Base-by-base conservation (phyloP, 495 filamentous ascomycete genomes). In the Aspergillus bertholletiae region DNA sequence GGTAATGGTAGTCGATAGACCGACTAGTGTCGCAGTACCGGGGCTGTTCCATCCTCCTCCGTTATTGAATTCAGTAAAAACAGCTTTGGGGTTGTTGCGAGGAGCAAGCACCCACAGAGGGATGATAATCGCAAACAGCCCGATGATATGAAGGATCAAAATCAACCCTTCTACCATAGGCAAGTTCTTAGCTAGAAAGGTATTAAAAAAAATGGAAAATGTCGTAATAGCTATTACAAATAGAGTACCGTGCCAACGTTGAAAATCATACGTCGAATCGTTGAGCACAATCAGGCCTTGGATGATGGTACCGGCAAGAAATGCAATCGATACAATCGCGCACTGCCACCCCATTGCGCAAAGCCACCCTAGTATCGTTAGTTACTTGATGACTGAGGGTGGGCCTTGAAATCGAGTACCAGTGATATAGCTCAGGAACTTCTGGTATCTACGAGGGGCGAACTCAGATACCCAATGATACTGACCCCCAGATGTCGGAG, bases 401-500 rank as follows among this genome's bases (percentile, higher is more conserved):
- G 3, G 7, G 4, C 7, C 3, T 7, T 21, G 13, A 21, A 26
- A 7, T 4, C 7, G 21, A 11, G 37, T 68, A 73, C 81, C 81
- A 44, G 80, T 80, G 30, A 84, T 72, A 60, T 84, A 86, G 58
- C 82, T 83, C 9, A 84, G 65, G 37, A 81, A 81, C 49, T 80
- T 83, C 52, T 82, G 81, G 35, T 62, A 75, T n/a, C 62, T 69
- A 5, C 57, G 63, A 17, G 83, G 81, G 11, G 82, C 76, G 56
- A 84, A 79, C 54, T 84, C 81, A 5, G 76, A 83, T 7, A 84
- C 79, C 83, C 82, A 86, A 54, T 81, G 77, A 49, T 81, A 81
- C 51, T 81, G 77, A 20, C 77, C 76, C 41, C 77, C 76, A 18
- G 75, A 71, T 39, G 75, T 78, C 18, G 76, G 75, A 18, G 76